These are phyloP conservation scores for Dactylellina cionopaga DNA, from an alignment of 2,329 filamentous ascomycete species.

Conservation along the genomic window DNA sequence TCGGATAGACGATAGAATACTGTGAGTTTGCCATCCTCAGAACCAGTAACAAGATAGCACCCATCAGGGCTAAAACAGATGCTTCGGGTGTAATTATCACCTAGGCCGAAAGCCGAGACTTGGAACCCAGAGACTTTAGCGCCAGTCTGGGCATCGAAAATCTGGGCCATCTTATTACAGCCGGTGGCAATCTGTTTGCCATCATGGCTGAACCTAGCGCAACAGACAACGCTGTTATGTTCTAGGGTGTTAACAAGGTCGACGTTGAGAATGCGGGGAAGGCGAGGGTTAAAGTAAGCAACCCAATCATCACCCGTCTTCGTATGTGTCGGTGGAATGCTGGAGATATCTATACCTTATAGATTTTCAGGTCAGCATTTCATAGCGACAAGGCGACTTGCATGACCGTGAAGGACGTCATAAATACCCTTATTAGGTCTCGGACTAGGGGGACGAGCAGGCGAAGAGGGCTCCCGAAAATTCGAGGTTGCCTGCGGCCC, in stretches of 20 bases:
- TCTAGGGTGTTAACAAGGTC: conserved; percentile 91
- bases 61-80: conserved; percentile 99
- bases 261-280: conserved; percentile 89
- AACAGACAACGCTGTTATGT: conserved; percentile 97
- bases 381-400: conserved; percentile 72
- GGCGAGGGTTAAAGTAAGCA: conserved; percentile 92
- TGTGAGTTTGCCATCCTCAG: conserved; percentile 95
- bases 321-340: conserved; percentile 74
- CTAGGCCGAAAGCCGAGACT: conserved; percentile 85
- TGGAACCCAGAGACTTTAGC: conserved; percentile 89
- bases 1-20: conserved; percentile 71
- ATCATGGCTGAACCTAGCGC: conserved; percentile 94
- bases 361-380: conserved; percentile 70
- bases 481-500: conserved; percentile 23
- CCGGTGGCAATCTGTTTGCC: conserved; percentile 96
- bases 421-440: conserved; percentile 80
- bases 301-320: conserved; percentile 93
- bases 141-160: conserved; percentile 90
- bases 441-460: conserved; percentile 83
- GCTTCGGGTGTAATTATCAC: conserved; percentile 95
- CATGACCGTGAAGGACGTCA: conserved; percentile 90
- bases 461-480: conserved; percentile 65
- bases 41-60: conserved; percentile 90
- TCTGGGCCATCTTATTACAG: conserved; percentile 98
- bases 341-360: conserved; percentile 88